Base-by-base conservation (phyloP, 371 early-diverging fungal species). In the Saksenaea vasiformis region DNA sequence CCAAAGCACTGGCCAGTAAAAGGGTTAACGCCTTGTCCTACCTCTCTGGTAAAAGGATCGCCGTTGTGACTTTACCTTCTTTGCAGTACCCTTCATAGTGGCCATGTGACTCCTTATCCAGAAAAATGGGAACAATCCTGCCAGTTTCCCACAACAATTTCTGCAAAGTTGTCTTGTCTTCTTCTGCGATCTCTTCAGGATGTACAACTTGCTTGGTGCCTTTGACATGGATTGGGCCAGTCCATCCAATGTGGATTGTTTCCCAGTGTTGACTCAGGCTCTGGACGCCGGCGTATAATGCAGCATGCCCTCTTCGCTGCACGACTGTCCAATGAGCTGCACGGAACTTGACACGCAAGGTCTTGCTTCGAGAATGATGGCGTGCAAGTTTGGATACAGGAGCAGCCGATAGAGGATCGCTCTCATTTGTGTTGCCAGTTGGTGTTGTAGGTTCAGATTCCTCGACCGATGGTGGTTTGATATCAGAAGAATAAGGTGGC, bases 1-100 rank as follows among this genome's bases (percentile, higher is more conserved):
- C 99, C 99, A 99, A 27, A 99, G 87, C 24, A 89, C 90, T 90
- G 60, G 7, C 15, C 53, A 60, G 61, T 14, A 4, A 41, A 31
- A 36, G 34, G 54, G 11, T 39, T 39, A 39, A 39, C 39, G 11
- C 11, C 22, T 22, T 19, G 51, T 47, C 22, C 19, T 22, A n/a
- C 2, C 36, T 36, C 55, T 28, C 19, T 36, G 7, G 35, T 38
- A 34, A 28, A 51, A 31, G 54, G 51, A 47, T 47, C 51, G 51
- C 22, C 51, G 10, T 7, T 31, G 31, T 31, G 31, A 7, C n/a
- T 38, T 44, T 87, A 89, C 94, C 90, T 62, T 85, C 82, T 85
- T 94, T 97, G 89, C 92, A 96, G 78, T 88, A 96, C 7, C 93
- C 97, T 77, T 93, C 96, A 84, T 92, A 93, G 80, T 90, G 94